Base-by-base conservation (phyloP, 2,329 filamentous ascomycete species). In the Fusarium sp. region DNA sequence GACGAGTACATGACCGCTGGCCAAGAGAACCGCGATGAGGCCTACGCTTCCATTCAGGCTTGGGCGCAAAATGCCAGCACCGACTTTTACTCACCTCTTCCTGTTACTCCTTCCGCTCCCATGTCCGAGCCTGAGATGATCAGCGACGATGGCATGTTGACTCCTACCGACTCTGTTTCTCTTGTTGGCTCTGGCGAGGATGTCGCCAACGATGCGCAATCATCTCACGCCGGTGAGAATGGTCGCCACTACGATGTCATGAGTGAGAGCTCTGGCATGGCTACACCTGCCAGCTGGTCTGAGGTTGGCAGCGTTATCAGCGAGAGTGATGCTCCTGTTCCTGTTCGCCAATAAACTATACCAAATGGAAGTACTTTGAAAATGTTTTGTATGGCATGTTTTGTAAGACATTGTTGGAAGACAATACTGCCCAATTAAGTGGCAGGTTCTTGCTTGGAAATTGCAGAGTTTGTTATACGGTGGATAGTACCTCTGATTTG, bases 301-400 rank as follows among this genome's bases (percentile, higher is more conserved):
- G 89, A 91, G 75, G 84, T 91, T 16, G 89, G 87, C 63, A 91
- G 88, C 67, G 84, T 88, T 15, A 80, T 90, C 27, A 90, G 88
- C 75, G 86, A 88, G 75, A 85, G 79, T 70, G 86, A 88, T 51
- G 77, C 75, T 12, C 75, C 73, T 9, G 57, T 74, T 8, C 78
- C 76, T 13, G 72, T 75, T n/a, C 81, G 77, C 38, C 77, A 79
- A 58, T 78, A 74, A 70, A 49, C 18, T 29, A 12, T 48, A 29
- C 30, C 15, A 10, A 48, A 32, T 44, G 25, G 32, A 13, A 46
- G 13, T 20, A 29, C 41, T 30, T 12, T 13, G 45, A 41, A 45
- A 41, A 22, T 30, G 20, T 32, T 16, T 18, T 29, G n/a, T 22
- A 20, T 5, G 12, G 24, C 16, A 52, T 47, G 41, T 20, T 41